Evolutionary conservation across 805 yeast species (phyloP).

Genomic region (Metschnikowia orientalis): DNA sequence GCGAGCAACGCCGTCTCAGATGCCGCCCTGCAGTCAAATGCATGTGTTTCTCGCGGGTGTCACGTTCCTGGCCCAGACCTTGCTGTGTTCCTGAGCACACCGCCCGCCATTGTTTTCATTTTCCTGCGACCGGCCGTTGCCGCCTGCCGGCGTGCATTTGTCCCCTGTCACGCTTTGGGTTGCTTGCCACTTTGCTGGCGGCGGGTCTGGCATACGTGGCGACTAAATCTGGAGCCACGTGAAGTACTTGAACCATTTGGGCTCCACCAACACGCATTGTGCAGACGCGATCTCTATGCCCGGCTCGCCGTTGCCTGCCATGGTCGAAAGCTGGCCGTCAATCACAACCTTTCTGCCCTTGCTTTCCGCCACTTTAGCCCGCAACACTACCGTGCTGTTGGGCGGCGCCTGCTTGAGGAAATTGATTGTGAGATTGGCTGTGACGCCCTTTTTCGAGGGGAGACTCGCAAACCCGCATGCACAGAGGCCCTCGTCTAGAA

Average conservation of each 20-base stretch:
- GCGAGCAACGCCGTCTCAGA: too few species aligned
- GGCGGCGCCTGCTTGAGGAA: slow-evolving; percentile 64
- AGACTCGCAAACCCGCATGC: slow-evolving; percentile 77
- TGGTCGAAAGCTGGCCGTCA: slow-evolving; percentile 57
- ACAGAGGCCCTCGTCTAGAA: slow-evolving; percentile 82
- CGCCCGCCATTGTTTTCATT: too few species aligned
- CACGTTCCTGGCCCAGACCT: too few species aligned
- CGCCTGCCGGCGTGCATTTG: too few species aligned
- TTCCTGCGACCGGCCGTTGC: too few species aligned
- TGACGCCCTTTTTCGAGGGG: slow-evolving; percentile 83
- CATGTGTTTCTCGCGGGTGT: too few species aligned
- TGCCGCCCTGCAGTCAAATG: too few species aligned
- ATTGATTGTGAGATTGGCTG: slow-evolving; percentile 68
- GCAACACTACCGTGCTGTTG: slow-evolving; percentile 58
- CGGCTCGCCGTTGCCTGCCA: slow-evolving; percentile 32
- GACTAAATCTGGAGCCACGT: slow-evolving; percentile 27
- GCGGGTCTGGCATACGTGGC: not conserved
- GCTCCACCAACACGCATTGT: slow-evolving; percentile 73
- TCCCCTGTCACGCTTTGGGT: not conserved
- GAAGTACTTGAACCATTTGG: slow-evolving; percentile 79
- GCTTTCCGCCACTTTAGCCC: slow-evolving; percentile 58
- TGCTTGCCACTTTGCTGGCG: too few species aligned
- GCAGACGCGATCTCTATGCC: slow-evolving; percentile 54
- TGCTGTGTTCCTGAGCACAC: too few species aligned
- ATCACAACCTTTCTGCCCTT: slow-evolving; percentile 84